Evolutionary conservation across 2,329 filamentous ascomycete species (phyloP), one percentile per base, ranked within the genome.

Genomic region (Cytospora piceae): DNA sequence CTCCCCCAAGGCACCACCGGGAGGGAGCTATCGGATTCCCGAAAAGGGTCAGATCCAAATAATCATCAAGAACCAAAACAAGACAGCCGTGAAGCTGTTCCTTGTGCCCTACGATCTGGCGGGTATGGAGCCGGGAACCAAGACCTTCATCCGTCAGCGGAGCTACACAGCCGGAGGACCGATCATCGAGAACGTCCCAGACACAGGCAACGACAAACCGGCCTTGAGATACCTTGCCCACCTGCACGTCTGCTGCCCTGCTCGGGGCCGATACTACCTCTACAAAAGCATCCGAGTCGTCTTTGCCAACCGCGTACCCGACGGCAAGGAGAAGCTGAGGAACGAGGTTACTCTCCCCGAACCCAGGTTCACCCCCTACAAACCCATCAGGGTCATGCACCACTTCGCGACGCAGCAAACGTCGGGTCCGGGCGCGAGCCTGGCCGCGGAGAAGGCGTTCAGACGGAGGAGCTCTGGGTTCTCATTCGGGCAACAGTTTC

Each of bases 31-130:
- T 76, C 90, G 95, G 53, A 97, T 99, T 61, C 95, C 95, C 0
- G 90, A 95, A 73, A 91, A 94, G 76, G 95, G 95, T 0, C 95
- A 98, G 77, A 82, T 99, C 17, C 95, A 99, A 73, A 96, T 99
- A 69, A 90, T 99, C 68, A 92, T 99, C 75, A 98, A 98, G 76
- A 99, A 98, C 72, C 94, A 94, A 20, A 97, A 98, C 79, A 98
- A 98, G 75, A 98, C 95, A 4, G 95, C 95, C 1, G 94, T 98
- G 63, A 98, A 99, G 76, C 82, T 99, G 0, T 98, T 98, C 71
- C 83, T 98, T 29, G 87, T 99, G 3, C 95, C 94, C 0, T 99
- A 98, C 72, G 93, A 98, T 74, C 82, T 99, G 1, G 85, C 87
- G 0, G 94, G 93, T 60, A 99, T 99, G 94, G 90, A 95, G 68